A percentile compares a stretch with the other conserved stretches of the same genome.
Evolutionary conservation across 306 rosid species (phyloP).

Genomic region (Leucaena leucocephala): DNA sequence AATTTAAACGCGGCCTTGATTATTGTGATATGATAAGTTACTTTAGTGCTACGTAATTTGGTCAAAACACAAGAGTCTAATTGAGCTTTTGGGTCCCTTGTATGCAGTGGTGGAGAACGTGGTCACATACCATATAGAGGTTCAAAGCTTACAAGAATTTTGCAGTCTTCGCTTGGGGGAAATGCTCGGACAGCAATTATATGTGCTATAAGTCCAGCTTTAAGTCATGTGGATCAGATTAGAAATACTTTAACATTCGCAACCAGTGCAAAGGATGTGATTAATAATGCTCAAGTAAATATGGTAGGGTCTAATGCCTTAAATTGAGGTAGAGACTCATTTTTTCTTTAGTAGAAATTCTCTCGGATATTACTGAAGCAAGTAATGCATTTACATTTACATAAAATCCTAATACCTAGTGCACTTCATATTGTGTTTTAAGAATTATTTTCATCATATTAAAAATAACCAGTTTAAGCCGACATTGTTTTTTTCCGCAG

Average conservation of each 20-base stretch:
- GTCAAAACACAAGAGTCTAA: conserved; percentile 26
- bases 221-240: conserved; percentile 92
- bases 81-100: conserved; percentile 28
- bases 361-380: conserved; percentile 18
- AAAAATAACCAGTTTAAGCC: conserved; percentile 21
- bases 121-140: conserved; percentile 86
- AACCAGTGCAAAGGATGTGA: conserved; percentile 89
- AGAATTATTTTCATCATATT: conserved; percentile 8
- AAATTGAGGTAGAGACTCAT: background rate
- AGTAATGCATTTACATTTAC: conserved; percentile 13
- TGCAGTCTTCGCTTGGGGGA: conserved; percentile 92
- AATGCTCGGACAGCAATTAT: conserved; percentile 95
- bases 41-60: conserved; percentile 12
- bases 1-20: conserved; percentile 12
- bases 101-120: conserved; percentile 72
- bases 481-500: conserved; percentile 44
- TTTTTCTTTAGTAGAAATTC: conserved; percentile 25
- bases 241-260: conserved; percentile 87
- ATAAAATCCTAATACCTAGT: background rate
- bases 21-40: conserved; percentile 6
- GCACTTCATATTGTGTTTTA: background rate
- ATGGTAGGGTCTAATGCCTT: conserved; percentile 58
- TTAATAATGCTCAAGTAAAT: conserved; percentile 84
- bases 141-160: conserved; percentile 80
- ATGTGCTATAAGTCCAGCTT: conserved; percentile 89